These are phyloP conservation scores for Lodderomyces oxycetoniae DNA, from an alignment of 1,139 yeast genomes.

Conservation along the genomic window DNA sequence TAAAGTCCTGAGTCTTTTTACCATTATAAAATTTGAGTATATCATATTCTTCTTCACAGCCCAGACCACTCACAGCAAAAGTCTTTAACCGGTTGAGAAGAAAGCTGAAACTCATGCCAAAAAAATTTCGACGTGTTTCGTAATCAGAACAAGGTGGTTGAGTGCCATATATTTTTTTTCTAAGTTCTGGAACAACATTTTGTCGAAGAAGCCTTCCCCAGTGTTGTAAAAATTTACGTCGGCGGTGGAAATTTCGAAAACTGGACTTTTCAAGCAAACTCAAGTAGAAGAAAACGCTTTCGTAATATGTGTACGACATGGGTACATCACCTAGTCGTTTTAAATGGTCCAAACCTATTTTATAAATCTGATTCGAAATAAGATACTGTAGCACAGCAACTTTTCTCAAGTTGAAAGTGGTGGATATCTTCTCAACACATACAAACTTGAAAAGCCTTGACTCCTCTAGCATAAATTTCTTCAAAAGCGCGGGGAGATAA, in stretches of 20 bases:
- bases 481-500: slow-evolving; percentile 2
- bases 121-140: background rate
- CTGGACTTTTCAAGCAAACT: slow-evolving; percentile 9
- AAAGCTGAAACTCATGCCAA: background rate
- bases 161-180: background rate
- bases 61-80: too few species aligned
- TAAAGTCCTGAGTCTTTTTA: slow-evolving; percentile 1
- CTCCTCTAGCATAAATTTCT: background rate
- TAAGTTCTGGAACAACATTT: background rate
- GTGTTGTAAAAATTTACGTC: slow-evolving; percentile 5
- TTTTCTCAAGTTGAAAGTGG: slow-evolving; percentile 1
- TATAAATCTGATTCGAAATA: slow-evolving; percentile 15
- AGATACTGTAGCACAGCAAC: slow-evolving; percentile 10
- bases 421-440: background rate
- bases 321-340: too few species aligned
- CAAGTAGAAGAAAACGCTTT: slow-evolving; percentile 22
- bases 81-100: too few species aligned
- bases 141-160: too few species aligned
- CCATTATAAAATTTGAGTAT: slow-evolving; percentile 22
- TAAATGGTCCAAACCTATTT: slow-evolving; percentile 13
- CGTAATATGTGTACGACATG: slow-evolving; percentile 16
- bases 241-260: slow-evolving; percentile 5
- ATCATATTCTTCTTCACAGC: slow-evolving; percentile 30
- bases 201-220: slow-evolving; percentile 1
- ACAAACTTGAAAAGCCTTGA: background rate